Percentiles rank a stretch among this genome's conserved stretches.
Evolutionary conservation across 2,329 filamentous ascomycete genomes (phyloP).

Genomic region (Alternaria triticina): DNA sequence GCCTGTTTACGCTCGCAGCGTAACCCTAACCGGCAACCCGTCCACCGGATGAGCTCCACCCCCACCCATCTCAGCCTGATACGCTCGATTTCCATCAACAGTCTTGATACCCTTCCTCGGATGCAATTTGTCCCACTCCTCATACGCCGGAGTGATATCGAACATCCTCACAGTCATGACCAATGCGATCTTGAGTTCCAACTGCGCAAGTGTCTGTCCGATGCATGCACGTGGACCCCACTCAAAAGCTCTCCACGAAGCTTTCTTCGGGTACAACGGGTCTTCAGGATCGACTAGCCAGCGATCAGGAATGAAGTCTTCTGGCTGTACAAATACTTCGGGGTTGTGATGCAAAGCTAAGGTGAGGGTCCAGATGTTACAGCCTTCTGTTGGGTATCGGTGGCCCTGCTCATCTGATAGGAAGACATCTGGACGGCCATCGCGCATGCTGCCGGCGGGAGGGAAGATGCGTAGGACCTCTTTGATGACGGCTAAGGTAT

Average conservation of each 20-base stretch:
- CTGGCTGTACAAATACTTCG: slow-evolving; percentile 14
- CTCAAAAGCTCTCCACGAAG: slow-evolving; percentile 47
- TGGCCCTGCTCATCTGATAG: slow-evolving; percentile 11
- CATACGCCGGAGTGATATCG: slow-evolving; percentile 16
- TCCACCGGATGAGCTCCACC: slow-evolving; percentile 23
- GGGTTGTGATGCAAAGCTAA: slow-evolving; percentile 22
- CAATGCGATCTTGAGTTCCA: slow-evolving; percentile 26
- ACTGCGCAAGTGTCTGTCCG: slow-evolving; percentile 47
- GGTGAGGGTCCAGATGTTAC: slow-evolving; percentile 11
- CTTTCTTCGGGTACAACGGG: slow-evolving; percentile 12
- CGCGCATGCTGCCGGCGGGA: slow-evolving; percentile 34
- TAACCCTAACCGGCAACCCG: slow-evolving; percentile 47
- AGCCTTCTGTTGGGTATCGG: slow-evolving; percentile 14
- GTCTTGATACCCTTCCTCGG: slow-evolving; percentile 18
- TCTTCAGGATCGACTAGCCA: slow-evolving; percentile 16
- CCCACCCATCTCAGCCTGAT: slow-evolving; percentile 20
- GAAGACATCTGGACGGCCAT: background rate
- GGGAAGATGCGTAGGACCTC: slow-evolving; percentile 44
- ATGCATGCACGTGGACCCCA: slow-evolving; percentile 48
- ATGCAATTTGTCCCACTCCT: slow-evolving; percentile 17
- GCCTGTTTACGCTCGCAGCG: background rate
- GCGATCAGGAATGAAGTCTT: slow-evolving; percentile 33
- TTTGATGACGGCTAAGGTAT: slow-evolving; percentile 43
- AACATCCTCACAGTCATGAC: slow-evolving; percentile 12
- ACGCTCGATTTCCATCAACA: slow-evolving; percentile 21